Conservation (phyloP, 768 basidiomycete species). For the Termitomyces eurrhizus region DNA sequence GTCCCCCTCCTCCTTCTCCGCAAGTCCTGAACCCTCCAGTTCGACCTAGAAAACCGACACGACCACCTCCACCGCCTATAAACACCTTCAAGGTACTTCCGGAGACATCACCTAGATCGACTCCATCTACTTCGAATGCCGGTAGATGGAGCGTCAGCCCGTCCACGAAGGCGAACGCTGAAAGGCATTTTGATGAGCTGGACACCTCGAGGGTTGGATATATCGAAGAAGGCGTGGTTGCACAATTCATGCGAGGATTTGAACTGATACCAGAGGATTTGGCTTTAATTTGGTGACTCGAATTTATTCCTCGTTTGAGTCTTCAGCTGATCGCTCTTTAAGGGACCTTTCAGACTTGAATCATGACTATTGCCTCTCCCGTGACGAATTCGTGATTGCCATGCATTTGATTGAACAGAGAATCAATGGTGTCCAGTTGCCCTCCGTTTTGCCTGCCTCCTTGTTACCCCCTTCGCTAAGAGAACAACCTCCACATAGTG, state of each 20-base stretch:
- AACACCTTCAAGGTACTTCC: neutral
- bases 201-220: constrained; percentile 26
- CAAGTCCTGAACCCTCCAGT: neutral
- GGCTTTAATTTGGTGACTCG: constrained; percentile 32
- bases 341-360: constrained; percentile 34
- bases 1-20: constrained; percentile 5
- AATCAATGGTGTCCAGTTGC: constrained; percentile 29
- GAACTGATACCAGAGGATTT: constrained; percentile 29
- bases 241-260: constrained; percentile 29
- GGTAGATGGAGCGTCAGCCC: constrained; percentile 25
- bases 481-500: constrained; percentile 1
- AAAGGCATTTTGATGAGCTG: constrained; percentile 28
- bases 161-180: constrained; percentile 25
- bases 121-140: neutral
- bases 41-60: neutral
- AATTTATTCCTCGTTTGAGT: neutral
- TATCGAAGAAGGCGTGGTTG: constrained; percentile 29
- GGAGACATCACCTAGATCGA: neutral
- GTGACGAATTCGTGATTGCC: constrained; percentile 35
- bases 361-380: constrained; percentile 28
- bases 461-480: constrained; percentile 27
- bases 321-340: neutral
- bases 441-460: constrained; percentile 27
- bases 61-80: constrained; percentile 2
- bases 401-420: constrained; percentile 31